Evolutionary conservation across 192 early-diverging fungal species (phyloP).

Genomic region (Coemansia sp.): DNA sequence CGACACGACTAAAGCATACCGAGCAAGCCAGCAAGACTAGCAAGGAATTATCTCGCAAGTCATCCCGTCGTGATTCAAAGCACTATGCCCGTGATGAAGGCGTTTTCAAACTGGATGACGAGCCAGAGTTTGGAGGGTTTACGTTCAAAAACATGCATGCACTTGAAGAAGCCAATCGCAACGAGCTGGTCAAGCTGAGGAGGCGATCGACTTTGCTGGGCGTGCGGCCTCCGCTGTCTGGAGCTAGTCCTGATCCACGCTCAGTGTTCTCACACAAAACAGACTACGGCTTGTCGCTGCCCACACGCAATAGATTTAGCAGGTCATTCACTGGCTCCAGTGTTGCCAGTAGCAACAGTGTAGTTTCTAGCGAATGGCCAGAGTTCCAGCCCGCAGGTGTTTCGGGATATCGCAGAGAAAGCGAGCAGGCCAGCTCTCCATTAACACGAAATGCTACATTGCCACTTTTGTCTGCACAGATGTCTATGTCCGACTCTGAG

Average conservation of each 20-base stretch:
- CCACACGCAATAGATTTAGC: too few species aligned
- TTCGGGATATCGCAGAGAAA: too few species aligned
- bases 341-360: too few species aligned
- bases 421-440: background rate
- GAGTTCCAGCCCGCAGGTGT: too few species aligned
- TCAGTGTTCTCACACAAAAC: too few species aligned
- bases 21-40: background rate
- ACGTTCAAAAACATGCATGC: constrained; percentile 86
- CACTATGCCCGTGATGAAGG: background rate
- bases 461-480: background rate
- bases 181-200: constrained; percentile 76
- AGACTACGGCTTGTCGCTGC: too few species aligned
- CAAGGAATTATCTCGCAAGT: background rate
- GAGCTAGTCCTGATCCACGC: too few species aligned
- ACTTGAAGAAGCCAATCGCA: constrained; percentile 87
- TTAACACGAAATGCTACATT: constrained; percentile 10
- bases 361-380: too few species aligned
- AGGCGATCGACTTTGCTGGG: constrained; percentile 45
- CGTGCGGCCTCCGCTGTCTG: background rate
- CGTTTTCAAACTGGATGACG: constrained; percentile 17
- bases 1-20: constrained; percentile 7
- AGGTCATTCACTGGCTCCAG: too few species aligned
- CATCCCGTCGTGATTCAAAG: background rate
- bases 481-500: background rate
- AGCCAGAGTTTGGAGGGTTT: constrained; percentile 80